Evolutionary conservation across 2,329 filamentous ascomycete genomes (phyloP).

Genomic region (Pseudogymnoascus sp.): DNA sequence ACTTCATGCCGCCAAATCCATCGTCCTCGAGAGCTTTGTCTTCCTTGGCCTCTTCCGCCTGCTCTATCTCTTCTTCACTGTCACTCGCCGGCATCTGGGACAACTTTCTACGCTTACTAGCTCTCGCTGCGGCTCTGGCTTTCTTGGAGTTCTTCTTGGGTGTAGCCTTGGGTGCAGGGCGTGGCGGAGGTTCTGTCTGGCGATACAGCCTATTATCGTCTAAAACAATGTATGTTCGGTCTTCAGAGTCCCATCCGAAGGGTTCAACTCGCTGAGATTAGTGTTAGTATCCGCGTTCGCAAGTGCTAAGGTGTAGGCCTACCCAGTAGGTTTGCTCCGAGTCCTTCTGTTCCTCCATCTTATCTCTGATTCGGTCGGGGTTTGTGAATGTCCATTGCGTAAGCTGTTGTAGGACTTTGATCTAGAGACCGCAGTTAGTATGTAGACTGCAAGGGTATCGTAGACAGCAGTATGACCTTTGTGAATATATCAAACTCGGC

Average conservation of each 20-base stretch:
- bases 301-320: conserved; percentile 28
- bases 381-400: conserved; percentile 84
- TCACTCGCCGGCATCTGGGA: conserved; percentile 36
- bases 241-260: conserved; percentile 80
- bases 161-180: conserved; percentile 48
- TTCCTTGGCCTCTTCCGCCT: conserved; percentile 27
- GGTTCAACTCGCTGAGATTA: conserved; percentile 59
- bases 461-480: conserved; percentile 48
- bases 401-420: conserved; percentile 75
- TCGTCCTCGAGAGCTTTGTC: conserved; percentile 41
- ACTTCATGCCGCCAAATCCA: conserved; percentile 66
- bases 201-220: conserved; percentile 93
- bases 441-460: conserved; percentile 5
- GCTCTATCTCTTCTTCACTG: conserved; percentile 34
- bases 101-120: conserved; percentile 63
- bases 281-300: not conserved
- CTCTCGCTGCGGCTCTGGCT: conserved; percentile 52
- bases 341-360: conserved; percentile 75
- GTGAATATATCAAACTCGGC: conserved; percentile 71
- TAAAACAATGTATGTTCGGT: conserved; percentile 79
- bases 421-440: conserved; percentile 33
- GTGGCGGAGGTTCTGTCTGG: conserved; percentile 62
- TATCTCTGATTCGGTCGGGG: conserved; percentile 75
- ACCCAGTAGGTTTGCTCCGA: conserved; percentile 79
- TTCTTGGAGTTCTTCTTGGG: conserved; percentile 58